phyloP scores from a whole-genome alignment of 768 basidiomycete genomes.

The Rhizopogon vinicolor region DNA sequence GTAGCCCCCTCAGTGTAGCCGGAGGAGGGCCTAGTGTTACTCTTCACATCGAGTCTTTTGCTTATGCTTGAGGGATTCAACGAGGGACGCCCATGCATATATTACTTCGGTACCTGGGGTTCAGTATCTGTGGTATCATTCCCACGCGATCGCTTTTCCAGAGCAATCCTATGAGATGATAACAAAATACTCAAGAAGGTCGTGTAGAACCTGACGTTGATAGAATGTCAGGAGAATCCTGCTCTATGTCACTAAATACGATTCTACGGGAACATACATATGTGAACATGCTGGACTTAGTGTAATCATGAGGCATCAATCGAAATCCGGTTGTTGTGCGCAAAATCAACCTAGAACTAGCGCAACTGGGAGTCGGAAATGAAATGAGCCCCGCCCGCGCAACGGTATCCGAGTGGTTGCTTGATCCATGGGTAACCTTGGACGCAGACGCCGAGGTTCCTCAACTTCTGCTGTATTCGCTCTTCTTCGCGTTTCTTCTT shows the following conservation, averaged over 20 bases:
- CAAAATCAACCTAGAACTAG: neutral
- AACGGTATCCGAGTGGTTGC: constrained; percentile 37
- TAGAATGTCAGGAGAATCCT: too few species aligned
- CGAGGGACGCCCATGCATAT: too few species aligned
- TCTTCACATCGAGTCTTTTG: constrained; percentile 44
- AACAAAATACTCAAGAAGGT: too few species aligned
- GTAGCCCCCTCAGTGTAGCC: constrained; percentile 29
- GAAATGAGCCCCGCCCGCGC: constrained; percentile 43
- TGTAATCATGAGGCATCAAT: neutral
- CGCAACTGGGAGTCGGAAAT: constrained; percentile 26
- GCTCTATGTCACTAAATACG: too few species aligned
- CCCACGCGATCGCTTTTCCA: too few species aligned
- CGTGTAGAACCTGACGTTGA: too few species aligned
- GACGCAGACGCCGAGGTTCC: constrained; percentile 45
- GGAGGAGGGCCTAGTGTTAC: constrained; percentile 40
- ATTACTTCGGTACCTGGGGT: too few species aligned
- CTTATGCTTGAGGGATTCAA: constrained; percentile 15
- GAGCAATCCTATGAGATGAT: too few species aligned
- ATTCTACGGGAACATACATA: too few species aligned
- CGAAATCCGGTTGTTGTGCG: neutral
- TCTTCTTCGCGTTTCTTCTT: constrained; percentile 21
- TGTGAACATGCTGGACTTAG: too few species aligned
- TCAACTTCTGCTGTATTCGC: constrained; percentile 35
- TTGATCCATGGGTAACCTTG: constrained; percentile 43
- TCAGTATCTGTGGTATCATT: too few species aligned